Evolutionary conservation across 345 rosid species (phyloP).

Genomic region (Salix purpurea): DNA sequence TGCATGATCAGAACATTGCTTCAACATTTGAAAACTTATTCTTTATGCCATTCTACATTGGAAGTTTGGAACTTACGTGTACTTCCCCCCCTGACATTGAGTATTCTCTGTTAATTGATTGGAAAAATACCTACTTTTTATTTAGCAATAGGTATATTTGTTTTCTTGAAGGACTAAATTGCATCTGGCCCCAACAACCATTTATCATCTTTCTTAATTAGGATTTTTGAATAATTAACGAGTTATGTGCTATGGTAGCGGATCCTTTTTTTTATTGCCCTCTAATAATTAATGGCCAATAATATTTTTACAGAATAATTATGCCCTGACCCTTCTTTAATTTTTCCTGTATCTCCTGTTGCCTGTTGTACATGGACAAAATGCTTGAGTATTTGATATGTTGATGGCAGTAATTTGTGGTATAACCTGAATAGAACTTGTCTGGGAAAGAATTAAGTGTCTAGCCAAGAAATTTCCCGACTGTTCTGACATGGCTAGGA

Average conservation of each 20-base stretch:
- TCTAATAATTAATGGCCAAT: no score
- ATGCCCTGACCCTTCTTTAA: background rate
- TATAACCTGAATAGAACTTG: background rate
- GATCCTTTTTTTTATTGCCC: no score
- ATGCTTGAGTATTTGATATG: background rate
- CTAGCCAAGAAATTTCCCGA: background rate
- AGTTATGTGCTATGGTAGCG: background rate
- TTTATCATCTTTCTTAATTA: background rate
- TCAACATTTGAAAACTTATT: background rate
- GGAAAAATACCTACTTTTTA: background rate
- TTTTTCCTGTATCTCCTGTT: background rate
- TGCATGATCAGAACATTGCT: background rate
- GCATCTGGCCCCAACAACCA: background rate
- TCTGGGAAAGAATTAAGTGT: background rate
- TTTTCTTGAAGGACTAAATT: background rate
- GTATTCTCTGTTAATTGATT: background rate
- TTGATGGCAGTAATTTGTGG: background rate
- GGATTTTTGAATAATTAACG: background rate
- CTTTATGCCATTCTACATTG: background rate
- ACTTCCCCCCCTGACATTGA: background rate
- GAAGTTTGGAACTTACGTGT: background rate
- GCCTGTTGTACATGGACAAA: background rate
- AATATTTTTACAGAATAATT: background rate
- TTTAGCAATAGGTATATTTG: background rate
- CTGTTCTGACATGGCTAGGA: background rate